Evolutionary conservation across 2,329 filamentous ascomycete species (phyloP), one percentile per base, ranked within the genome.

Genomic region (Colletotrichum sidae): DNA sequence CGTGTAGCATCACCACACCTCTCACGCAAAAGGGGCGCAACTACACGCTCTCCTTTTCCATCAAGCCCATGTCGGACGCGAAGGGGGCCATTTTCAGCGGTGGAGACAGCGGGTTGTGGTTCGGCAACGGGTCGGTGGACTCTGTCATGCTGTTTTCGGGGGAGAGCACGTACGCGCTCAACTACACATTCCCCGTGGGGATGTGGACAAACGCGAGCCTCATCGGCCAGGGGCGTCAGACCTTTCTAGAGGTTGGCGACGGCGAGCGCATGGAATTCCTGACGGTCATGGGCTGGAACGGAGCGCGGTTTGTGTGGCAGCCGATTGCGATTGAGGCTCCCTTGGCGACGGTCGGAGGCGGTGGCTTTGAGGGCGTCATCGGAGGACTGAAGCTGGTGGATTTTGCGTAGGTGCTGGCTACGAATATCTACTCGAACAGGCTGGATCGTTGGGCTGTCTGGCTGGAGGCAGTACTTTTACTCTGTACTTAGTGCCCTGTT

Each of bases 21-120:
- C 71, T 86, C 84, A 82, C 38, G 53, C 63, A 66, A 39, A 89
- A 88, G 70, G 86, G 86, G 2, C 78, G 84, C 62, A 78, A 87
- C 69, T 88, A 88, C 72, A 86, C 82, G 0, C 77, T 89, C 1
- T 78, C 80, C 0, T 76, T 88, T 12, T 74, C 76, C 1, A 69
- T 84, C 6, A 74, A 69, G 13, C 62, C 65, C 52, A 67, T 51
- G 35, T 61, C 52, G 8, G 42, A 55, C 13, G 42, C 55, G 37
- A 67, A 61, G 17, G 62, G 65, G 12, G 56, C 65, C 46, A 57
- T 66, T 38, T 51, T 65, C 47, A 57, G 57, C 34, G 65, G 65
- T 17, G 62, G 55, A n/a, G 65, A 67, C 53, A 66, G 65, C 49
- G 65, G 62, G 52, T 42, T 67, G 17, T 67, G 65, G 65, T 67